Base-by-base conservation (phyloP, 2,329 filamentous ascomycete genomes). In the Ophiostoma sp. region DNA sequence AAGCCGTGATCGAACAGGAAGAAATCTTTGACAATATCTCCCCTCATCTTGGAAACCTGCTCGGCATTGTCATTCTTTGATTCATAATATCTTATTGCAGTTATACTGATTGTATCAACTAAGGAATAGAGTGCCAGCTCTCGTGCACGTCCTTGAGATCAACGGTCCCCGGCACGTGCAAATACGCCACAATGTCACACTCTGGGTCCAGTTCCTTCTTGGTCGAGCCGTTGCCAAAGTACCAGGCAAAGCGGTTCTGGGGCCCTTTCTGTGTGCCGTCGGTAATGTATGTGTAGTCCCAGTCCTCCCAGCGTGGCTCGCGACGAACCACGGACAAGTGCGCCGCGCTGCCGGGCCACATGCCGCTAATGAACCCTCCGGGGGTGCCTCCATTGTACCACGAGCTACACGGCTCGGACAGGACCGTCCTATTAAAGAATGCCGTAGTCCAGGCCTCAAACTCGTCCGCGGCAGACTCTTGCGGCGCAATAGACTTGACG, bases 61-160 rank as follows among this genome's bases (percentile, higher is more conserved):
- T 41, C 39, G 39, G 17, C 17, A 48, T 48, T 10, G 44, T n/a
- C 13, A 11, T 3, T 39, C 13, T 8, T 36, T 36, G 10, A 15
- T 48, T 48, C 44, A 2, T 48, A 7, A 4, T 6, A 48, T 48
- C 7, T 20, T 15, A 57, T 23, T 57, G 8, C 44, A 6, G 44
- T 57, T 17, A 54, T 39, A 17, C 17, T 31, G 2, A 17, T 35
- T 20, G 2, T 62, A 35, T 20, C 5, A 35, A 27, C 65, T 31
- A 66, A 10, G 31, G 33, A 64, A 68, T 27, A n/a, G 27, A 68
- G 15, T 72, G 91, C 90, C 90, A 93, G 23, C 83, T 83, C 81
- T 93, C 90, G 76, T 92, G 86, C 68, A 90, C 76, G 64, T 86
- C 83, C 73, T 83, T 82, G 72, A 92, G 77, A 76, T 91, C 86